phyloP scores from a whole-genome alignment of 2,329 filamentous ascomycete species.

The Gnomoniopsis smithogilvyi region DNA sequence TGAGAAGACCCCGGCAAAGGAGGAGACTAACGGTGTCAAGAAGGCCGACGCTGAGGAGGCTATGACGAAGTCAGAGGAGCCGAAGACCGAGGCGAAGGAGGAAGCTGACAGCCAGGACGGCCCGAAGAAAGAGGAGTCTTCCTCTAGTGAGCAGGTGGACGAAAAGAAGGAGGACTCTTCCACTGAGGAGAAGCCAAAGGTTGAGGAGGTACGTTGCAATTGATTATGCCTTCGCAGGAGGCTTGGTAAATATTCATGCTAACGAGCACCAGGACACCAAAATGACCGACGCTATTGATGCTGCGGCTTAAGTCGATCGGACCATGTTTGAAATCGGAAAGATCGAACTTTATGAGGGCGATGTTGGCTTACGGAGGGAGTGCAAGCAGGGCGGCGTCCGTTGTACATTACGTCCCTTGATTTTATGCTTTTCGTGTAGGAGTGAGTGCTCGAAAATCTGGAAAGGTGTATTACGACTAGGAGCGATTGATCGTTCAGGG shows the following conservation, averaged over 20 bases:
- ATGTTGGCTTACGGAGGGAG: neutral
- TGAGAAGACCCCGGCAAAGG: conserved; percentile 38
- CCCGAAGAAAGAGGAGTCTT: conserved; percentile 24
- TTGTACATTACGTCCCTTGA: conserved; percentile 15
- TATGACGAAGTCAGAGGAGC: conserved; percentile 28
- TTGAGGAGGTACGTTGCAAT: conserved; percentile 32
- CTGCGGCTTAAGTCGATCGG: conserved; percentile 28
- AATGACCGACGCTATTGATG: conserved; percentile 33
- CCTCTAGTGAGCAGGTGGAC: conserved; percentile 27
- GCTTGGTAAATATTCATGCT: neutral
- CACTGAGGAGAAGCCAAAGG: neutral
- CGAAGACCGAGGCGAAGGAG: conserved; percentile 27
- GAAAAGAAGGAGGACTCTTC: conserved; percentile 14
- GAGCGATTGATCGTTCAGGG: neutral
- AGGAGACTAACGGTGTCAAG: conserved; percentile 29
- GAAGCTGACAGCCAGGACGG: conserved; percentile 27
- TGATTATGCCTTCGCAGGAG: neutral
- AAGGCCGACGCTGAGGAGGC: conserved; percentile 27
- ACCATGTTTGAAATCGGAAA: neutral
- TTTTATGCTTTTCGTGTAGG: conserved; percentile 6
- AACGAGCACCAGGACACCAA: conserved; percentile 23
- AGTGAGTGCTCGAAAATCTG: neutral
- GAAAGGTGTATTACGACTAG: conserved; percentile 6
- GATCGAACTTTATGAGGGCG: neutral
- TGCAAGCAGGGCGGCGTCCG: conserved; percentile 5